Conservation (phyloP, 2,329 filamentous ascomycete genomes). For the Penicillium crustosum region DNA sequence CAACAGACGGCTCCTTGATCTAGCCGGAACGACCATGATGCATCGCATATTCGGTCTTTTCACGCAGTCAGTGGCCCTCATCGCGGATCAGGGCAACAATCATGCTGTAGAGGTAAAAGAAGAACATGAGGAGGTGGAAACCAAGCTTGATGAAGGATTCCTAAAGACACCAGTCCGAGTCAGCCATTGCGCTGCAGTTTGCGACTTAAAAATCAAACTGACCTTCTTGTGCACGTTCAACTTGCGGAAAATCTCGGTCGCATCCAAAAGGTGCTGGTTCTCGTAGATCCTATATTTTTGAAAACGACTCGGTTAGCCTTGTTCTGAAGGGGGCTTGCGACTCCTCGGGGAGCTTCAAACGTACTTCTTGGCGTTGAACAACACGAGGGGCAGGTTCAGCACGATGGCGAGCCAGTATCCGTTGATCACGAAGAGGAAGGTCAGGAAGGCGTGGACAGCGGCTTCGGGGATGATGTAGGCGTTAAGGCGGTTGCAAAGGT, state of each 20-base stretch:
- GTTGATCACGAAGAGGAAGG: constrained; percentile 94
- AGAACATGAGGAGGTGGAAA: constrained; percentile 99
- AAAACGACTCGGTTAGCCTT: constrained; percentile 24
- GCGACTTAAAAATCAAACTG: constrained; percentile 4
- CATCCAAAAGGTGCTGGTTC: constrained; percentile 94
- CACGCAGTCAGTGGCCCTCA: constrained; percentile 71
- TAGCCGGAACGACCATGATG: constrained; percentile 34
- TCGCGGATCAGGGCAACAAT: constrained; percentile 95
- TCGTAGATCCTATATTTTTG: constrained; percentile 75
- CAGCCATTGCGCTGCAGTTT: constrained; percentile 1
- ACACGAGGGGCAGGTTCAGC: constrained; percentile 87
- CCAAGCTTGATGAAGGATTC: constrained; percentile 99
- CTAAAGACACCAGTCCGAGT: constrained; percentile 48
- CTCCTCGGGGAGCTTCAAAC: constrained; percentile 38
- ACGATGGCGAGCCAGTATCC: constrained; percentile 95
- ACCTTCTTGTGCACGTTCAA: constrained; percentile 99
- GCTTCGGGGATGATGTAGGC: constrained; percentile 99
- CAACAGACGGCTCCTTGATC: constrained; percentile 11
- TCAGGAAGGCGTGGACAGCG: constrained; percentile 93
- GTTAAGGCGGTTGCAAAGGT: constrained; percentile 99
- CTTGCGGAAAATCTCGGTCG: constrained; percentile 99
- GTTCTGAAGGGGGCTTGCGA: constrained; percentile 3
- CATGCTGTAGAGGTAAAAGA: constrained; percentile 99
- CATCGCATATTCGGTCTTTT: constrained; percentile 42
- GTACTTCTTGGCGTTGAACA: constrained; percentile 97